Evolutionary conservation across 1,139 yeast genomes (phyloP), one percentile per base, ranked within the genome.

Genomic region (Debaryomyces singareniensis): DNA sequence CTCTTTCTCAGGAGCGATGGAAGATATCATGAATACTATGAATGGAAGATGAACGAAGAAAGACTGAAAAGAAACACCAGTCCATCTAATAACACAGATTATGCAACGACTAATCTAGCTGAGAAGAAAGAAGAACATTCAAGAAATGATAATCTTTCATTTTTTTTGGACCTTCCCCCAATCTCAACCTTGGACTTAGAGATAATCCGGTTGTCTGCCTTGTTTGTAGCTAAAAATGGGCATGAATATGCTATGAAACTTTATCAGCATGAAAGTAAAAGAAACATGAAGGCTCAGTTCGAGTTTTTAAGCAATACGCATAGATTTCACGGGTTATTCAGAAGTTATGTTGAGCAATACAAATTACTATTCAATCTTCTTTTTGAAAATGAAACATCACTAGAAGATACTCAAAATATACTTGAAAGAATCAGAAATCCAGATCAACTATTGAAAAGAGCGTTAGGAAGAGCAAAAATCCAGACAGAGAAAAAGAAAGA

Each of bases 181-280:
- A 62, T 87, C 3, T 71, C 91, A 0, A 51, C 71, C 1, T 61
- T 67, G 26, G 96, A 87, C 50, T 55, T 80, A 24, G 82, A 80
- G 26, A 61, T 83, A 11, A 68, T 91, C 26, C 82, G 83, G 45
- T 47, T 76, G 3, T 75, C 91, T 0, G 96, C 97, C 0, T 63
- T 76, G 32, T 78, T 73, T 44, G 75, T 74, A 2, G 85, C 77
- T 2, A 45, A 53, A 12, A 74, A 78, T 42, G 84, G 85, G 0
- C 54, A 57, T 2, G 54, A 55, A 13, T 75, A 72, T 41, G 49
- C 66, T 5, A 48, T 53, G 4, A 50, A 54, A 24, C 51, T 71
- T 26, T 51, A 45, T 16, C 47, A 57, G 16, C 69, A 67, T 36
- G 57, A 67, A 35, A 56, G 53, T 23, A 53, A 53, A 10, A 51